Conservation (phyloP, 140 eudicot genomes). For the Stevia rebaudiana region DNA sequence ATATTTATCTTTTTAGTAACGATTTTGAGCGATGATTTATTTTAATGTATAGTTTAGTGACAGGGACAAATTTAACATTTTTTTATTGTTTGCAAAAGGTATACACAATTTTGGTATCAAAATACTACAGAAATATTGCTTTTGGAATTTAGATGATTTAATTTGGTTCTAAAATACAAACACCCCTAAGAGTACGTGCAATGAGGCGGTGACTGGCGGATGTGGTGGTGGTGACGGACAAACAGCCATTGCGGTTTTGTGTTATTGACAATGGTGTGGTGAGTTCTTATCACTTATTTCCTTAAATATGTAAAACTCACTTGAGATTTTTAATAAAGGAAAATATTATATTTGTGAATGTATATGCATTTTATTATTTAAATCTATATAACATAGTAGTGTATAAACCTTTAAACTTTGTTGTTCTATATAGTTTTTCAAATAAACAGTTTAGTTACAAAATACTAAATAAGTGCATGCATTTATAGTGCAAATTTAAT, state of each 20-base stretch:
- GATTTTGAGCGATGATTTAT: not conserved
- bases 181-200: not conserved
- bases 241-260: not conserved
- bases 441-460: too few species aligned
- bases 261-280: not conserved
- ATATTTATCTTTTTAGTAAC: conserved; percentile 18
- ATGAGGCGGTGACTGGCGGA: not conserved
- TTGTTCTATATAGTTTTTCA: too few species aligned
- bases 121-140: conserved; percentile 8
- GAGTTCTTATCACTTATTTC: not conserved
- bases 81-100: conserved; percentile 16
- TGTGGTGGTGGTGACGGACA: not conserved
- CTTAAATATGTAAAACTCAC: not conserved
- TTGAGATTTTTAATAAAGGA: not conserved
- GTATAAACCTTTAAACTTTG: too few species aligned
- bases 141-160: not conserved
- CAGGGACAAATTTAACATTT: conserved; percentile 7
- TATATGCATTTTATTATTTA: too few species aligned
- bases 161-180: not conserved
- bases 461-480: too few species aligned
- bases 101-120: conserved; percentile 21
- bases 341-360: not conserved
- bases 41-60: conserved; percentile 28
- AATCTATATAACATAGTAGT: too few species aligned
- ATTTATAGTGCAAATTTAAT: too few species aligned